A percentile compares a stretch with the other conserved stretches of the same genome.
Evolutionary conservation across 768 basidiomycete species (phyloP).

Genomic region (Pleurotus tuber-regium): DNA sequence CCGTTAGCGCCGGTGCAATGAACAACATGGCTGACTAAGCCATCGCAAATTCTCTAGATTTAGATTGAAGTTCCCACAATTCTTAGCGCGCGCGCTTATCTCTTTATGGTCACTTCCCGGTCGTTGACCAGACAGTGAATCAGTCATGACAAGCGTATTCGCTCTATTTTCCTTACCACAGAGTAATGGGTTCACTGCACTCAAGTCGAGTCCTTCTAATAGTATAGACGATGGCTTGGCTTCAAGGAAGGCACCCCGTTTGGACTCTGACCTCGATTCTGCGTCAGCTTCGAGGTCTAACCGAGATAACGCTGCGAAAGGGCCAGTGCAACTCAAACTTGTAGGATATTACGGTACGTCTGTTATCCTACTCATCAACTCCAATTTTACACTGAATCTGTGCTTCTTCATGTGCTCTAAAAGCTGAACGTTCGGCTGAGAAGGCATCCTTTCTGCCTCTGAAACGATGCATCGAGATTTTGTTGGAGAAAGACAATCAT

Average conservation of each 20-base stretch:
- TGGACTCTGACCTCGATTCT: slow-evolving; percentile 66
- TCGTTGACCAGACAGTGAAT: too few relatives aligned
- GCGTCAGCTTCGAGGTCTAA: slow-evolving; percentile 60
- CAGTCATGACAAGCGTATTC: slow-evolving; percentile 36
- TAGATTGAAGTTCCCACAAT: too few relatives aligned
- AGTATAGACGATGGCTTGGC: slow-evolving; percentile 43
- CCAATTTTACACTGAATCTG: background rate
- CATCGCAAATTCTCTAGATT: too few relatives aligned
- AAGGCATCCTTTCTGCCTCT: slow-evolving; percentile 23
- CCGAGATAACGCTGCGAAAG: slow-evolving; percentile 28
- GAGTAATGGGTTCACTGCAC: slow-evolving; percentile 47
- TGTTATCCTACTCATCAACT: background rate
- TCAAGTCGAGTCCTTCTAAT: slow-evolving; percentile 30
- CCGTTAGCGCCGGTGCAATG: too few relatives aligned
- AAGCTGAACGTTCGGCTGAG: slow-evolving; percentile 16
- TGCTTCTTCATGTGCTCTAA: too few relatives aligned
- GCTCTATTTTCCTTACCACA: slow-evolving; percentile 45
- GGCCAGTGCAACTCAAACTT: slow-evolving; percentile 47
- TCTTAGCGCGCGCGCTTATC: too few relatives aligned
- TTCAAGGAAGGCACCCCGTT: slow-evolving; percentile 65
- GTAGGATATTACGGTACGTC: slow-evolving; percentile 40
- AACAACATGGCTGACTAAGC: too few relatives aligned
- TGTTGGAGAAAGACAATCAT: slow-evolving; percentile 36
- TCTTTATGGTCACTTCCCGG: too few relatives aligned
- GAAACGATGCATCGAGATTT: slow-evolving; percentile 33